Evolutionary conservation across 148 eudicot genomes (phyloP).

Genomic region (Persicaria tinctoria): DNA sequence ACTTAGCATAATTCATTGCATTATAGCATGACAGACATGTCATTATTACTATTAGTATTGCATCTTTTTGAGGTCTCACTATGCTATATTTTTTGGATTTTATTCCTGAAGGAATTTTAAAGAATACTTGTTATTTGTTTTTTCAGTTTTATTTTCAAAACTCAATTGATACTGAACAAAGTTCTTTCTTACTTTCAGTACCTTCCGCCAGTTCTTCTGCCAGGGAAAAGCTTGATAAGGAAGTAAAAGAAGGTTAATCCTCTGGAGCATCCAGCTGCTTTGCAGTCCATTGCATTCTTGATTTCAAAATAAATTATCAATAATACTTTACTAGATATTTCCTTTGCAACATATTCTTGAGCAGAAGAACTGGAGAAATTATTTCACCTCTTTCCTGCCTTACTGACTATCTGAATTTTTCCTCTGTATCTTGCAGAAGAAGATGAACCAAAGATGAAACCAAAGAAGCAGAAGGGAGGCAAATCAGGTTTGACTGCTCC

Average conservation of each 20-base stretch:
- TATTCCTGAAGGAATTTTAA: not conserved
- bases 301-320: not conserved
- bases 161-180: not conserved
- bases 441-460: conserved; percentile 25
- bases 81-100: not conserved
- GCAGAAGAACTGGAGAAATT: not conserved
- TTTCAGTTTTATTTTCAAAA: not conserved
- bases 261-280: conserved; percentile 1
- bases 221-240: conserved; percentile 29
- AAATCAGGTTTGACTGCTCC: conserved; percentile 40
- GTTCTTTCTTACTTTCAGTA: conserved; percentile 14
- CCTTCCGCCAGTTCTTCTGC: conserved; percentile 20
- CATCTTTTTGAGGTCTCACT: not conserved
- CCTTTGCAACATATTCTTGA: not conserved
- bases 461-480: conserved; percentile 32
- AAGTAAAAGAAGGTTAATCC: conserved; percentile 18
- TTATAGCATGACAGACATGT: no score
- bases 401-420: not conserved
- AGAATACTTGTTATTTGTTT: not conserved
- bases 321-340: not conserved
- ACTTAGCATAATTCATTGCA: no score
- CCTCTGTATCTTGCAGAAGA: conserved; percentile 14
- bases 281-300: not conserved
- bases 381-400: not conserved
- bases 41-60: no score